Evolutionary conservation across 805 yeast genomes (phyloP).

Genomic region (Ascoidea rubescens): DNA sequence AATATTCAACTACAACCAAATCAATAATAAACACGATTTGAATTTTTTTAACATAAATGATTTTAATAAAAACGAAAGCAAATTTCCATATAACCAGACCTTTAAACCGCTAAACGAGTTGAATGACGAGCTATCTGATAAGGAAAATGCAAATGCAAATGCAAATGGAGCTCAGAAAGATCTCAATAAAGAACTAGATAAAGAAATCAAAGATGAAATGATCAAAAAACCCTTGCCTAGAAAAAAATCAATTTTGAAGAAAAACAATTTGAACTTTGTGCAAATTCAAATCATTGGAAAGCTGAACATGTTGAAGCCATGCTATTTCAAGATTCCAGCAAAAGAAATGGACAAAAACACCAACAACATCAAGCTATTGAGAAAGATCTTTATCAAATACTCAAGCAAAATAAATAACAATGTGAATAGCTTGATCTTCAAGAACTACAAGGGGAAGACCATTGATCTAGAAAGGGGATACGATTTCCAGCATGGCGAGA

Average conservation of each 20-base stretch:
- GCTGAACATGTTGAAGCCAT: constrained; percentile 7
- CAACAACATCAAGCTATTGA: constrained; percentile 1
- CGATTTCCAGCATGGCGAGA: not conserved
- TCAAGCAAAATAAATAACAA: constrained; percentile 3
- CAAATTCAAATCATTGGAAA: constrained; percentile 5
- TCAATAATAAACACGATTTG: no score
- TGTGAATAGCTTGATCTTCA: constrained; percentile 1
- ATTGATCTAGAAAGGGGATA: not conserved
- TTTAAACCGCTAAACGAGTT: not conserved
- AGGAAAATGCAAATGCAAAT: not conserved
- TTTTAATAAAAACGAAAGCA: not conserved
- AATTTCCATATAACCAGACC: not conserved
- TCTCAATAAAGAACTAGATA: not conserved
- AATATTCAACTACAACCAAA: not conserved
- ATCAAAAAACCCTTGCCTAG: not conserved
- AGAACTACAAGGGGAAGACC: constrained; percentile 6
- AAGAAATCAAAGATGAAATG: not conserved
- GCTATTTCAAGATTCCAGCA: constrained; percentile 5
- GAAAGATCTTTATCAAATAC: constrained; percentile 5
- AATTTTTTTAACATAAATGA: not conserved
- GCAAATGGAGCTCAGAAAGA: no score
- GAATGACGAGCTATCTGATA: not conserved
- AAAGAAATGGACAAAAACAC: constrained; percentile 1
- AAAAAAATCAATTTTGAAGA: not conserved
- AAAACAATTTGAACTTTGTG: no score